These are phyloP conservation scores for Suhomyces taliae DNA, from an alignment of 1,139 yeast species.

Conservation along the genomic window DNA sequence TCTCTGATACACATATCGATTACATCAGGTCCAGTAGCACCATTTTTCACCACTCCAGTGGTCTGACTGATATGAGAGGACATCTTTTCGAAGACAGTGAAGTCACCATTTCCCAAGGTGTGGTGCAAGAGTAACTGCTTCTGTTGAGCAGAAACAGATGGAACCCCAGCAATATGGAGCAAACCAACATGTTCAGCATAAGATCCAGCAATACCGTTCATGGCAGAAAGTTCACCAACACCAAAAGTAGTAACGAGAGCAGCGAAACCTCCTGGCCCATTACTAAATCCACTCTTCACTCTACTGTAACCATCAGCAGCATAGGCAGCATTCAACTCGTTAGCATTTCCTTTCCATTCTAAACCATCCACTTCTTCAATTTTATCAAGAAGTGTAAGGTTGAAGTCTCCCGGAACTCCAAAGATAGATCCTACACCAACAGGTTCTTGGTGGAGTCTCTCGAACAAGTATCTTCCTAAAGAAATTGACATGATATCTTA, in stretches of 20 bases:
- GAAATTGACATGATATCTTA: slow-evolving; percentile 28
- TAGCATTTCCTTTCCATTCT: slow-evolving; percentile 68
- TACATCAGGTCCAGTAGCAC: slow-evolving; percentile 60
- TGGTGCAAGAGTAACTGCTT: slow-evolving; percentile 41
- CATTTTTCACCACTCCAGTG: slow-evolving; percentile 60
- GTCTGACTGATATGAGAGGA: slow-evolving; percentile 68
- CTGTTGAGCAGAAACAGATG: slow-evolving; percentile 38
- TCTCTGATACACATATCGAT: slow-evolving; percentile 74
- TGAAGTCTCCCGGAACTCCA: slow-evolving; percentile 63
- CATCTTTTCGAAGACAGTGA: slow-evolving; percentile 45
- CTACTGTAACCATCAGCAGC: slow-evolving; percentile 74
- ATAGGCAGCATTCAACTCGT: slow-evolving; percentile 71
- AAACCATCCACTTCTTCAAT: slow-evolving; percentile 55
- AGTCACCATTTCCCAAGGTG: slow-evolving; percentile 48
- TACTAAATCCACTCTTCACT: slow-evolving; percentile 49
- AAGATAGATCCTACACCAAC: slow-evolving; percentile 39
- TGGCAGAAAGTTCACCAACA: slow-evolving; percentile 61
- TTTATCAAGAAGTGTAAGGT: slow-evolving; percentile 64
- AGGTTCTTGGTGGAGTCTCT: slow-evolving; percentile 37
- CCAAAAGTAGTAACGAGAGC: slow-evolving; percentile 67
- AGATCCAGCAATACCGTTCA: slow-evolving; percentile 60
- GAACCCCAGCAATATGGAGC: slow-evolving; percentile 54
- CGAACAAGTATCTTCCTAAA: slow-evolving; percentile 44
- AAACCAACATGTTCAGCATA: slow-evolving; percentile 61
- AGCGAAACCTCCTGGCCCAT: slow-evolving; percentile 48